Base-by-base conservation (phyloP, 139 green algal species). In the Volvox reticuliferus region DNA sequence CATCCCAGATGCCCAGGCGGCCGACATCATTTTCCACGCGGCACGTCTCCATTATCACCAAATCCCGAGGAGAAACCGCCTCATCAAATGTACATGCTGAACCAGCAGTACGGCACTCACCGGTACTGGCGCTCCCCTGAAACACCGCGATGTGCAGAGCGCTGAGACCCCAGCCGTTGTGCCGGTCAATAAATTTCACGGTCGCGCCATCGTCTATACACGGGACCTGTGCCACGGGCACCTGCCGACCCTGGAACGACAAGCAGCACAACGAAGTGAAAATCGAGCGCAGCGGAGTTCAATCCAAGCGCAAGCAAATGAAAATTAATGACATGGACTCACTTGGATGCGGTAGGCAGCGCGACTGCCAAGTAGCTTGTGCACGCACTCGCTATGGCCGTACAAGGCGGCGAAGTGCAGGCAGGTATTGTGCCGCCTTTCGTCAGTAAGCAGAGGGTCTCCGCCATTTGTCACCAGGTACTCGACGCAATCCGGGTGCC, bases 131-230 rank as follows among this genome's bases (percentile, higher is more conserved):
- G 22, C 78, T 89, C 18, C 94, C 93, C 81, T 94, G 93, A 90
- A 94, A 93, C 1, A 93, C 92, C 9, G 94, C 94, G 30, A 95
- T 92, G 86, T 96, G 94, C 35, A 96, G 90, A 1, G 94, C 92
- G 32, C 90, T 94, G 20, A 95, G 90, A 24, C 94, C 94, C 92
- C 92, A 95, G 63, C 92, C 93, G 77, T 96, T 96, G 84, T 94
- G 93, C 16, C 93, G 69, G 89, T 96, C 93, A 37, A 96, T 91
- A 86, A 94, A 95, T 35, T 92, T 91, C 63, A 94, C 86, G 26
- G 50, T 76, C 0, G 61, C 75, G 24, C 76, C 86, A 6, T 86
- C 91, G 21, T 94, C 94, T 9, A 90, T 88, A 86, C 92, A 95
- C 22, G 91, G 88, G 20, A 96, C 92, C 22, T 95, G 91, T 18